Evolutionary conservation across 805 yeast genomes (phyloP).

Genomic region (Teunomyces panamensis): DNA sequence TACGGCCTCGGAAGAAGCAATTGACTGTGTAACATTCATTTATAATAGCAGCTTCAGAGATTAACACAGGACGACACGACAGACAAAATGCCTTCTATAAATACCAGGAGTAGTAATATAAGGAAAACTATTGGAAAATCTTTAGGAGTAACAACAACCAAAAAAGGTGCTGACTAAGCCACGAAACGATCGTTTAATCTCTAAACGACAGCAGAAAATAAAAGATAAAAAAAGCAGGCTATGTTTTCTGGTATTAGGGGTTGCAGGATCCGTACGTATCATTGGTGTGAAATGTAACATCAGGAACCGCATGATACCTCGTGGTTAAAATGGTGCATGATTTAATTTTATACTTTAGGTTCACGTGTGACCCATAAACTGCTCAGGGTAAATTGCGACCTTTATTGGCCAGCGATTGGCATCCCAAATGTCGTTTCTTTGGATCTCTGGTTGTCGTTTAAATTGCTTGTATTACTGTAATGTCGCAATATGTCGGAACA

Average conservation of each 20-base stretch:
- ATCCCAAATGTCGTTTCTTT: not conserved
- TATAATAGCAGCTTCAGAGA: not conserved
- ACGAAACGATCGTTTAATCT: conserved; percentile 11
- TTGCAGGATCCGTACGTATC: not conserved
- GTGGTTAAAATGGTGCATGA: too few relatives aligned
- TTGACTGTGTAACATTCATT: not conserved
- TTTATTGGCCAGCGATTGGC: not conserved
- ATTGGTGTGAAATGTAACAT: not conserved
- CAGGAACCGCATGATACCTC: not conserved
- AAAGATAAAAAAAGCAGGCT: not conserved
- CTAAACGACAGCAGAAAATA: not conserved
- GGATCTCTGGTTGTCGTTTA: too few relatives aligned
- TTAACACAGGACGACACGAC: not conserved
- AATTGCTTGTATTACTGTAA: not conserved
- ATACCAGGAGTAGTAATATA: not conserved
- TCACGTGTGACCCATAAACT: too few relatives aligned
- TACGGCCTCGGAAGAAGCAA: conserved; percentile 4
- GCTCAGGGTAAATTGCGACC: not conserved
- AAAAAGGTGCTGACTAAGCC: conserved; percentile 2
- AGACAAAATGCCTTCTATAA: not conserved
- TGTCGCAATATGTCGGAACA: not conserved
- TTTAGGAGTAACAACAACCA: conserved; percentile 6
- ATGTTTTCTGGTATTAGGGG: not conserved
- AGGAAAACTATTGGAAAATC: conserved; percentile 2
- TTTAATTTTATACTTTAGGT: too few relatives aligned